phyloP scores from a whole-genome alignment of 331 rosid genomes.

The Erythrophleum ivorense region DNA sequence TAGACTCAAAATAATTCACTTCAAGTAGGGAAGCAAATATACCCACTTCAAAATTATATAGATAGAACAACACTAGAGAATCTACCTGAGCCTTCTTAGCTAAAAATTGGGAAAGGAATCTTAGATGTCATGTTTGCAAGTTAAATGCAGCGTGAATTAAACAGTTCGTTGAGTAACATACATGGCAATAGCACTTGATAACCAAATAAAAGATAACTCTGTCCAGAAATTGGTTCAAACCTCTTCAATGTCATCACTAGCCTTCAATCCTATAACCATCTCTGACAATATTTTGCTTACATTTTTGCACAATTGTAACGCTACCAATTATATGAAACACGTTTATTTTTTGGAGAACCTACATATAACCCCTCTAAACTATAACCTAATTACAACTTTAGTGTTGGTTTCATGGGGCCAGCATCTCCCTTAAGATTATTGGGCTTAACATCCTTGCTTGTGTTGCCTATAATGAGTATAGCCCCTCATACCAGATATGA shows the following conservation, averaged over 20 bases:
- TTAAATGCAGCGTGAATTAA: background rate
- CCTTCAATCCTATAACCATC: background rate
- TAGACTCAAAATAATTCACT: conserved; percentile 24
- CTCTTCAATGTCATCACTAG: background rate
- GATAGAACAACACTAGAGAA: conserved; percentile 14
- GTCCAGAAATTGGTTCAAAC: background rate
- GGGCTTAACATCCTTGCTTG: no score
- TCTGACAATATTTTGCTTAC: background rate
- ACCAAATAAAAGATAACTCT: background rate
- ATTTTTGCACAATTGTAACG: background rate
- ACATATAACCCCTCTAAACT: no score
- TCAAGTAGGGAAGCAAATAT: conserved; percentile 24
- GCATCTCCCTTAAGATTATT: no score
- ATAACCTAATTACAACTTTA: no score
- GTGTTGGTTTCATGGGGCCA: no score
- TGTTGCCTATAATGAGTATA: no score
- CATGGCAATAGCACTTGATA: conserved; percentile 24
- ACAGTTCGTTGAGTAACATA: conserved; percentile 20
- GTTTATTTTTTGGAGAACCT: background rate
- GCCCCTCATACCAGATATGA: no score
- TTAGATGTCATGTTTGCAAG: background rate
- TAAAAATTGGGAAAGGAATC: background rate
- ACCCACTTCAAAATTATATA: conserved; percentile 29
- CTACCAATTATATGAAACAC: conserved; percentile 10
- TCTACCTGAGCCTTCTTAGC: conserved; percentile 13